Evolutionary conservation across 2,329 filamentous ascomycete species (phyloP), one percentile per base, ranked within the genome.

Genomic region (Colletotrichum truncatum): DNA sequence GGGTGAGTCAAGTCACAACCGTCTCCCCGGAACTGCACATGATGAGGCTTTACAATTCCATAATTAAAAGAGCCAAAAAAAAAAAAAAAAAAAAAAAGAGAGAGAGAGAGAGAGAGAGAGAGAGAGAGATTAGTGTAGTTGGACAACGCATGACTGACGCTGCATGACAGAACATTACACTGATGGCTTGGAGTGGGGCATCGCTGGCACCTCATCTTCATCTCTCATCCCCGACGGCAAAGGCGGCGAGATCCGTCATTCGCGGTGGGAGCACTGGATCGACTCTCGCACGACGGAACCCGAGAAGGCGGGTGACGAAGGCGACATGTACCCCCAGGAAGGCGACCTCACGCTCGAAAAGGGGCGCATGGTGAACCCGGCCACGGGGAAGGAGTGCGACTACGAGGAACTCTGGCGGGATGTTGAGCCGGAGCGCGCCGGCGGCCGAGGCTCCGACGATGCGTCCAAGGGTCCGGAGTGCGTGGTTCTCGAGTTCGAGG

Each of bases 381-480:
- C 75, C 1, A 87, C 85, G 1, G 84, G 85, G 0, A 41, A 71
- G 1, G 73, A 82, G 38, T 82, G 82, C 9, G 76, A 77, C 1
- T 93, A 94, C 69, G 89, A 92, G 73, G 91, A 93, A 74, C 73
- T 91, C 3, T 93, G 90, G 90, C 74, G 77, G 2, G 85, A 88
- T 41, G 74, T 81, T 2, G 73, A 77, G 2, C 77, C 76, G 0
- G 25, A 45, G 41, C 54, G 56, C 34, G 26, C 57, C n/a, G 3
- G 32, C 51, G n/a, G 25, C 11, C n/a, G 9, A 14, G 8, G 28
- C 64, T 9, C n/a, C 23, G 71, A 67, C 7, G 64, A 64, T 0
- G 67, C 62, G 23, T 59, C 68, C 18, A 61, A 63, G 6, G 64
- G 64, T 18, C 66, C 64, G 0, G 67, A 51, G 10, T 80, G 76